Percentiles rank a stretch among this genome's conserved stretches.
phyloP scores from a whole-genome alignment of 495 filamentous ascomycete species.

The Aspergillus carlsbadensis region DNA sequence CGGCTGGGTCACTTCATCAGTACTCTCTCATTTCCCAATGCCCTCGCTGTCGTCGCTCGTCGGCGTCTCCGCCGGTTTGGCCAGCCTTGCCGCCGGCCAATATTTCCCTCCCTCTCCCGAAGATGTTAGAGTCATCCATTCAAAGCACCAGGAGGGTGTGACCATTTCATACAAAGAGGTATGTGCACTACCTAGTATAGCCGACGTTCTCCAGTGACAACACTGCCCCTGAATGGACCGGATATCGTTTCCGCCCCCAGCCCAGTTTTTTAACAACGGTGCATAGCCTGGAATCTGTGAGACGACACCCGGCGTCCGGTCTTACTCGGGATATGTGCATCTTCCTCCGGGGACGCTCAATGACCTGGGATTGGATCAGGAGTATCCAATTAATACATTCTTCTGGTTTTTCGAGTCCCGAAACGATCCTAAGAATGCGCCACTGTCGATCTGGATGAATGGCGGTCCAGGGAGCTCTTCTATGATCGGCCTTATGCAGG shows the following conservation, averaged over 20 bases:
- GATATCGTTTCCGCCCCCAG: neutral
- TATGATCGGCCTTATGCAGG: conserved; percentile 62
- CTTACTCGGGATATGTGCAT: conserved; percentile 40
- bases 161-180: conserved; percentile 67
- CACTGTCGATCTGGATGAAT: conserved; percentile 55
- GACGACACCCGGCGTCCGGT: conserved; percentile 48
- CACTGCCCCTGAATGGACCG: neutral
- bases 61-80: conserved; percentile 19
- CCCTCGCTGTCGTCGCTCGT: conserved; percentile 8
- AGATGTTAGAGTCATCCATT: conserved; percentile 53
- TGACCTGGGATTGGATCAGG: conserved; percentile 45
- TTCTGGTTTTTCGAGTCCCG: conserved; percentile 73
- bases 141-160: conserved; percentile 57
- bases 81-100: conserved; percentile 26
- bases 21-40: conserved; percentile 8
- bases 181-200: neutral
- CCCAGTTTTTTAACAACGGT: neutral
- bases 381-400: conserved; percentile 71
- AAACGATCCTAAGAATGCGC: conserved; percentile 38
- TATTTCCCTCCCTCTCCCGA: conserved; percentile 59
- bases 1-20: neutral
- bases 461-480: conserved; percentile 56
- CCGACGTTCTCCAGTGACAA: neutral
- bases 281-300: conserved; percentile 49
- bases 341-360: conserved; percentile 50